Conservation (phyloP, 441 rosid genomes). For the Breynia disticha region DNA sequence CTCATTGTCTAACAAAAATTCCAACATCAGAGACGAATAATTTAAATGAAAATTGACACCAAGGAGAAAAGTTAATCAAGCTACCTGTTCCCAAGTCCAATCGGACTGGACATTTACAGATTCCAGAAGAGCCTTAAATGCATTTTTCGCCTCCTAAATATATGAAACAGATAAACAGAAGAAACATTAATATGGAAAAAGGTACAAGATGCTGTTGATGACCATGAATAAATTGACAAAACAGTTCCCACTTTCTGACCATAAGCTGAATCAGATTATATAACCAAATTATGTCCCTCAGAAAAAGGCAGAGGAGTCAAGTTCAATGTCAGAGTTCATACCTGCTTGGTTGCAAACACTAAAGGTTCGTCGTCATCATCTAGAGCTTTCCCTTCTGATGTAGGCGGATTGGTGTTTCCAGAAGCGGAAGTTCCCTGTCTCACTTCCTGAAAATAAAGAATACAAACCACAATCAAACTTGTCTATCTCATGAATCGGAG, state of each 20-base stretch:
- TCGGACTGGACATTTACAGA: constrained; percentile 84
- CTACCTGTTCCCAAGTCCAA: constrained; percentile 99
- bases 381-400: constrained; percentile 49
- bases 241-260: not conserved
- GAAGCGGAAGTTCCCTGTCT: constrained; percentile 41
- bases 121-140: constrained; percentile 88
- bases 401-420: constrained; percentile 45
- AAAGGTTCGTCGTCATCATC: constrained; percentile 87
- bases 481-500: too few relatives aligned
- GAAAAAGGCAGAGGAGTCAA: not conserved
- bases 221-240: not conserved
- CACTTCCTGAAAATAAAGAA: constrained; percentile 42
- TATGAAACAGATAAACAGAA: constrained; percentile 10
- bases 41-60: not conserved
- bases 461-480: constrained; percentile 1
- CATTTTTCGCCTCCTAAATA: constrained; percentile 89
- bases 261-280: not conserved
- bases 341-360: constrained; percentile 74
- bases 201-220: too few relatives aligned
- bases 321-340: constrained; percentile 15
- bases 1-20: constrained; percentile 51
- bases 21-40: not conserved
- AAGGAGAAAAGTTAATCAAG: not conserved
- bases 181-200: not conserved
- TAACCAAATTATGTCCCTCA: too few relatives aligned